Conservation (phyloP, 805 yeast genomes). For the Candida oleophila region DNA sequence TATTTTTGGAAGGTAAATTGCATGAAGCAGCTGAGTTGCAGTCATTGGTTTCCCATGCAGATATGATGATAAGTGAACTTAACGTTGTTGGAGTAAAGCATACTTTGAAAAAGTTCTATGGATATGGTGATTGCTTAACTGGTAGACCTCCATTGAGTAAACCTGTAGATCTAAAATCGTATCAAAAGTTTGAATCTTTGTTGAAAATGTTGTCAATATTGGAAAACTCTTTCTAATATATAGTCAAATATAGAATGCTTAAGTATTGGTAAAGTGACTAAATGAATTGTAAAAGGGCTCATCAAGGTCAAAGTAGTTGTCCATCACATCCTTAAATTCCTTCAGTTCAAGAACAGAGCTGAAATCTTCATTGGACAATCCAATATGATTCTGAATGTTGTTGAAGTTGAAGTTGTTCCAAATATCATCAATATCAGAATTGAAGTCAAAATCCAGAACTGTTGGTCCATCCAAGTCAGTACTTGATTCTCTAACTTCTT, state of each 20-base stretch:
- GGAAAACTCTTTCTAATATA: slow-evolving; percentile 5
- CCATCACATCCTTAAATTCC: slow-evolving; percentile 7
- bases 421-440: not conserved
- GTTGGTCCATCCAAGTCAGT: not conserved
- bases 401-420: not conserved
- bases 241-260: not conserved
- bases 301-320: slow-evolving; percentile 10
- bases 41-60: slow-evolving; percentile 9
- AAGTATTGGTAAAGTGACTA: not conserved
- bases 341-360: not conserved
- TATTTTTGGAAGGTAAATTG: slow-evolving; percentile 11
- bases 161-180: slow-evolving; percentile 1
- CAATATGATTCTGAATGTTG: not conserved
- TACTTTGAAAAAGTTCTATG: slow-evolving; percentile 14
- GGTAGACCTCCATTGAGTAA: slow-evolving; percentile 25
- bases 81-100: slow-evolving; percentile 23
- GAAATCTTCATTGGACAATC: not conserved
- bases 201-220: slow-evolving; percentile 5
- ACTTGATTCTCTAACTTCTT: not conserved
- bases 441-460: not conserved
- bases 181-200: slow-evolving; percentile 6
- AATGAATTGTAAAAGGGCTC: slow-evolving; percentile 12
- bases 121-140: slow-evolving; percentile 16
- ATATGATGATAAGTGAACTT: slow-evolving; percentile 19
- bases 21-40: slow-evolving; percentile 11